Evolutionary conservation across 2,329 filamentous ascomycete genomes (phyloP).

Genomic region (Elsinoe ampelina): DNA sequence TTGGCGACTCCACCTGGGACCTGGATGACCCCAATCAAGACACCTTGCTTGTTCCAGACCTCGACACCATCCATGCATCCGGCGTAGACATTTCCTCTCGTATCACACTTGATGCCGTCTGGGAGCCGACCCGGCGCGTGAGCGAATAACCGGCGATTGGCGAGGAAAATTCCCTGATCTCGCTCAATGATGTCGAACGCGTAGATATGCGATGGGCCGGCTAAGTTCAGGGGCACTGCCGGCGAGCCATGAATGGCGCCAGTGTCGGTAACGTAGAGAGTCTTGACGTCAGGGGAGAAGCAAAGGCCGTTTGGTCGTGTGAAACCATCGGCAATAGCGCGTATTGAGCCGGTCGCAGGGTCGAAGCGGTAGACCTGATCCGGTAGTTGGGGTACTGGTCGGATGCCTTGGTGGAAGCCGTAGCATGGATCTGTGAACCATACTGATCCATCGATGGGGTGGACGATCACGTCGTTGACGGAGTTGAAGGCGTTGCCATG

Average conservation of each 20-base stretch:
- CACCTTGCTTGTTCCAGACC: conserved; percentile 15
- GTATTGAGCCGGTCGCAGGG: conserved; percentile 40
- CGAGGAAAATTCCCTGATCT: conserved; percentile 17
- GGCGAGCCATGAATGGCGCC: conserved; percentile 30
- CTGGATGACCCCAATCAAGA: conserved; percentile 35
- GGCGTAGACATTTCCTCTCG: conserved; percentile 15
- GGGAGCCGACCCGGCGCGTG: conserved; percentile 15
- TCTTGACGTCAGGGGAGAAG: conserved; percentile 43
- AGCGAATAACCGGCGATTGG: conserved; percentile 16
- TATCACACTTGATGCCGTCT: conserved; percentile 18
- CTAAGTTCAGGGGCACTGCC: neutral
- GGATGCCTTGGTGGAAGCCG: conserved; percentile 42
- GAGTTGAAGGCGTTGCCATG: conserved; percentile 53
- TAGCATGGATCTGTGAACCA: conserved; percentile 26
- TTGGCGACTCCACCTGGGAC: conserved; percentile 33
- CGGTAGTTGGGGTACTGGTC: conserved; percentile 42
- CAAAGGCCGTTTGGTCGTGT: conserved; percentile 45
- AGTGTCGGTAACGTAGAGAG: conserved; percentile 47
- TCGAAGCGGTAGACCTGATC: conserved; percentile 52
- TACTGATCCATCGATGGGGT: conserved; percentile 33
- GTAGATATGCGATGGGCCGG: conserved; percentile 9
- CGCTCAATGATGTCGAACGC: conserved; percentile 25
- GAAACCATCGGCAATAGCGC: conserved; percentile 48
- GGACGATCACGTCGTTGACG: conserved; percentile 48
- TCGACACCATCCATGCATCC: conserved; percentile 17